Evolutionary conservation across 2,329 filamentous ascomycete species (phyloP).

Genomic region (Hypoxylon sp.): DNA sequence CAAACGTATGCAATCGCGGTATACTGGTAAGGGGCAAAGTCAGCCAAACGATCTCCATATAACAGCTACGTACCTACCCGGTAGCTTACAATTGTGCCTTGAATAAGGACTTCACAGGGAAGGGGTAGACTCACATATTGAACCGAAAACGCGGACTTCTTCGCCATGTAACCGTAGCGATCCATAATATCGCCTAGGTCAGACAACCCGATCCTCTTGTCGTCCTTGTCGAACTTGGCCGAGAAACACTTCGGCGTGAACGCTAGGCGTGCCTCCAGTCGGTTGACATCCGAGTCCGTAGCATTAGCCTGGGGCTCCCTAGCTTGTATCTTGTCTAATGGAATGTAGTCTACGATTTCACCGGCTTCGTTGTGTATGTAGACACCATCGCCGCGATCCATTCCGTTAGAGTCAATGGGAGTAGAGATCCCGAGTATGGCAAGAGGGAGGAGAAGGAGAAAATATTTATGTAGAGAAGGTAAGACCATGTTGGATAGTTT

Average conservation of each 20-base stretch:
- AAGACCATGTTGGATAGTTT: conserved; percentile 16
- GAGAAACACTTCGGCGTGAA: conserved; percentile 11
- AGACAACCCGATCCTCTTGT: conserved; percentile 6
- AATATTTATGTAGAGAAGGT: conserved; percentile 6
- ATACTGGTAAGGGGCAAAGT: not conserved
- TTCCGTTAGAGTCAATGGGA: conserved; percentile 17
- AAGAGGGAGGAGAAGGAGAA: conserved; percentile 13
- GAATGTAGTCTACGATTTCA: conserved; percentile 8
- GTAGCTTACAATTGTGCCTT: not conserved
- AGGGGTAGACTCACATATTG: conserved; percentile 4
- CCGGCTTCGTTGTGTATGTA: conserved; percentile 8
- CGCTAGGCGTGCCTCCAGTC: not conserved
- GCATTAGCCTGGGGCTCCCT: conserved; percentile 1
- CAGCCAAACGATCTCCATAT: not conserved
- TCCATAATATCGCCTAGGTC: conserved; percentile 15
- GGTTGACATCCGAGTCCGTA: not conserved
- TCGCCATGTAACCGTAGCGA: not conserved
- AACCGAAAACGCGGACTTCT: conserved; percentile 6
- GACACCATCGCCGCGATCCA: conserved; percentile 18
- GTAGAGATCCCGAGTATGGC: conserved; percentile 9
- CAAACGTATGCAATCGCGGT: conserved; percentile 5
- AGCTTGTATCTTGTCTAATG: not conserved
- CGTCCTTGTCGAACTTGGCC: conserved; percentile 13
- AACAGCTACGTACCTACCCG: not conserved
- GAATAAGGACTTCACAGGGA: not conserved